Percentiles rank a stretch among this genome's conserved stretches.
Evolutionary conservation across 1,139 yeast species (phyloP).

Genomic region (Hansenula lynferdii): DNA sequence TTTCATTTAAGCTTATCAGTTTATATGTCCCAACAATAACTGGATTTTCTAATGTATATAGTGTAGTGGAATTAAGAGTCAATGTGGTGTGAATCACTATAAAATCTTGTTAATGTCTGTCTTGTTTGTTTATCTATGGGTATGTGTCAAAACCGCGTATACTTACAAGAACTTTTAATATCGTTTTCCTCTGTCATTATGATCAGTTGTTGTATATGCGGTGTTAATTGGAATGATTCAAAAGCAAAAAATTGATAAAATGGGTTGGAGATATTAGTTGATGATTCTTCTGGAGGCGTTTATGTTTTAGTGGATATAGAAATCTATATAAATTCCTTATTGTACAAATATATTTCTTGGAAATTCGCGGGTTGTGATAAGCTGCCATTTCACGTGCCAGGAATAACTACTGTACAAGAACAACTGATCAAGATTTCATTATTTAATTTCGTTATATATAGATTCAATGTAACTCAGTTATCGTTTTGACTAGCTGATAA

Average conservation of each 20-base stretch:
- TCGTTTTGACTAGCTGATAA: slow-evolving; percentile 44
- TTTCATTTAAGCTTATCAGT: slow-evolving; percentile 15
- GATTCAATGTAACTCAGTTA: background rate
- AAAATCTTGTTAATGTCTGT: too few species aligned
- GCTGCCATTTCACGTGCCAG: too few species aligned
- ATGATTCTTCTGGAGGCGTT: too few species aligned
- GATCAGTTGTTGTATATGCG: background rate
- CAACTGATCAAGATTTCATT: too few species aligned
- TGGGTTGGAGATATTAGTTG: too few species aligned
- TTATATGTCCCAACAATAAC: slow-evolving; percentile 8
- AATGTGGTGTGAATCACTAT: slow-evolving; percentile 21
- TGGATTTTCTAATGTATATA: slow-evolving; percentile 21
- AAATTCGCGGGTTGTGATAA: too few species aligned
- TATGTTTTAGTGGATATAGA: too few species aligned
- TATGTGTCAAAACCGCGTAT: background rate
- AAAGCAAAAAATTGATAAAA: too few species aligned
- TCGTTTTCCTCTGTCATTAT: slow-evolving; percentile 4
- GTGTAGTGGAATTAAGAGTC: slow-evolving; percentile 22
- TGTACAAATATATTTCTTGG: too few species aligned
- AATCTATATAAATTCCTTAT: too few species aligned
- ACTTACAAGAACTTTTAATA: slow-evolving; percentile 10
- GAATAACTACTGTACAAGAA: too few species aligned
- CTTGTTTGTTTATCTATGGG: background rate
- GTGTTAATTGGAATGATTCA: too few species aligned
- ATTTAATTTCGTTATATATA: background rate